These are phyloP conservation scores for Trichophyton mentagrophytes DNA, from an alignment of 2,329 filamentous ascomycete species.

Conservation along the genomic window DNA sequence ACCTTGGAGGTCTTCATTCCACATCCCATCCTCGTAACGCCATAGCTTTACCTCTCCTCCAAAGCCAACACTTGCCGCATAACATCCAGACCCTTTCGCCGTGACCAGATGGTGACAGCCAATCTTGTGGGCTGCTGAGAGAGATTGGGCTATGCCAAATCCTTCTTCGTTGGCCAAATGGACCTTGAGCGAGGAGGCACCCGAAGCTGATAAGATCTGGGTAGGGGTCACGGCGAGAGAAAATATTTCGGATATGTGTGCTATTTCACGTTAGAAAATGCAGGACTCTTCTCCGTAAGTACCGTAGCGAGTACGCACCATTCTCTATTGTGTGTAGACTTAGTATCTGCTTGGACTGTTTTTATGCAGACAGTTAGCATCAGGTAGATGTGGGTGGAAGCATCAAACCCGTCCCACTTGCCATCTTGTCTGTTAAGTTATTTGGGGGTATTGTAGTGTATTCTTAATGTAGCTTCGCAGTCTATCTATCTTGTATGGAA, in stretches of 20 bases:
- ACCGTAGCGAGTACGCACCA: slow-evolving; percentile 41
- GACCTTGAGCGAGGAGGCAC: slow-evolving; percentile 67
- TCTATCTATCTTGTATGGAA: background rate
- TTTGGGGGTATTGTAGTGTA: background rate
- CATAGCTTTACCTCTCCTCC: slow-evolving; percentile 80
- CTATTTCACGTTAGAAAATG: slow-evolving; percentile 35
- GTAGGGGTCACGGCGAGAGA: slow-evolving; percentile 62
- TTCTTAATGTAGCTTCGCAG: background rate
- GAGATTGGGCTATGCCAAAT: slow-evolving; percentile 66
- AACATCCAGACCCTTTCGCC: slow-evolving; percentile 48
- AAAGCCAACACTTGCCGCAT: slow-evolving; percentile 76
- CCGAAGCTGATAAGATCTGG: slow-evolving; percentile 69
- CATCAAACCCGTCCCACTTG: background rate
- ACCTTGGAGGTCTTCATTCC: slow-evolving; percentile 40
- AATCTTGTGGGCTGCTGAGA: slow-evolving; percentile 68
- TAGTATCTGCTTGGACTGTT: slow-evolving; percentile 93
- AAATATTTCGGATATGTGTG: slow-evolving; percentile 75
- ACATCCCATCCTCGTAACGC: slow-evolving; percentile 46
- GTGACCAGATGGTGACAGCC: slow-evolving; percentile 84
- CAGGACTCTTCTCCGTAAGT: slow-evolving; percentile 5
- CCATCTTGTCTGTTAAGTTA: background rate
- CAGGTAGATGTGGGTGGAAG: background rate
- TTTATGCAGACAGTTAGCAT: slow-evolving; percentile 4
- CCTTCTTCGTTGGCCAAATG: slow-evolving; percentile 60
- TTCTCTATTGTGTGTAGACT: slow-evolving; percentile 82